Percentiles rank a stretch among this genome's conserved stretches.
These are phyloP conservation scores for Globisporangium nunn DNA, from an alignment of 352 stramenopile species.

Conservation along the genomic window DNA sequence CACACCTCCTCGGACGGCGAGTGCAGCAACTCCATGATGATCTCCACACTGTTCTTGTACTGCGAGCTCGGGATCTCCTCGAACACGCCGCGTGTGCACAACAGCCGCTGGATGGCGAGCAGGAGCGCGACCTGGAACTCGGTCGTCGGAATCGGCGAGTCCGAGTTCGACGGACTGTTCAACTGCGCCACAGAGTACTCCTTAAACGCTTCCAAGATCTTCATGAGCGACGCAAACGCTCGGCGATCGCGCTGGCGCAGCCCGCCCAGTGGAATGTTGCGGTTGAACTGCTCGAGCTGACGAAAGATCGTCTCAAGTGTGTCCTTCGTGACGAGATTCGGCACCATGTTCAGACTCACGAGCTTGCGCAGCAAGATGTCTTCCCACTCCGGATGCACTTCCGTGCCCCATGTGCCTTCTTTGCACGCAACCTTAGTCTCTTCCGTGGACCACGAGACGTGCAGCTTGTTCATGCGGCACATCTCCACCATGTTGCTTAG, in stretches of 20 bases:
- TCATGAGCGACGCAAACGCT: slow-evolving; percentile 77
- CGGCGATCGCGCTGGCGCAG: slow-evolving; percentile 64
- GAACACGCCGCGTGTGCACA: slow-evolving; percentile 80
- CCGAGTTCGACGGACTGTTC: slow-evolving; percentile 72
- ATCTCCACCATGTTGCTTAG: slow-evolving; percentile 86
- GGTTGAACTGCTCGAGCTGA: slow-evolving; percentile 83
- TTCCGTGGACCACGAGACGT: slow-evolving; percentile 83
- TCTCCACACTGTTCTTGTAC: slow-evolving; percentile 78
- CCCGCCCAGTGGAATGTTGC: slow-evolving; percentile 72
- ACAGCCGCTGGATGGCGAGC: slow-evolving; percentile 67
- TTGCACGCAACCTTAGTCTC: slow-evolving; percentile 83
- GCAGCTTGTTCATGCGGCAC: slow-evolving; percentile 84
- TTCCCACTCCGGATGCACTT: slow-evolving; percentile 77
- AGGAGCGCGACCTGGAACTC: slow-evolving; percentile 80
- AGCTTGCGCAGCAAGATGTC: slow-evolving; percentile 82
- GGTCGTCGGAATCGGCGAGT: slow-evolving; percentile 72
- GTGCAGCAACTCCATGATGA: slow-evolving; percentile 85
- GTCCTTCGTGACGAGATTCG: slow-evolving; percentile 74
- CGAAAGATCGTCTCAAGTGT: slow-evolving; percentile 68
- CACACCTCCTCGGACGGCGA: slow-evolving; percentile 82
- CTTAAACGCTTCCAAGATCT: slow-evolving; percentile 79
- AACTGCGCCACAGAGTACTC: slow-evolving; percentile 79
- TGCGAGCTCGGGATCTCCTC: slow-evolving; percentile 83
- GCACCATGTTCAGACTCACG: slow-evolving; percentile 68
- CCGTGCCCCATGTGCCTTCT: slow-evolving; percentile 76